Base-by-base conservation (phyloP, 352 stramenopile genomes). In the Peronospora belbahrii region DNA sequence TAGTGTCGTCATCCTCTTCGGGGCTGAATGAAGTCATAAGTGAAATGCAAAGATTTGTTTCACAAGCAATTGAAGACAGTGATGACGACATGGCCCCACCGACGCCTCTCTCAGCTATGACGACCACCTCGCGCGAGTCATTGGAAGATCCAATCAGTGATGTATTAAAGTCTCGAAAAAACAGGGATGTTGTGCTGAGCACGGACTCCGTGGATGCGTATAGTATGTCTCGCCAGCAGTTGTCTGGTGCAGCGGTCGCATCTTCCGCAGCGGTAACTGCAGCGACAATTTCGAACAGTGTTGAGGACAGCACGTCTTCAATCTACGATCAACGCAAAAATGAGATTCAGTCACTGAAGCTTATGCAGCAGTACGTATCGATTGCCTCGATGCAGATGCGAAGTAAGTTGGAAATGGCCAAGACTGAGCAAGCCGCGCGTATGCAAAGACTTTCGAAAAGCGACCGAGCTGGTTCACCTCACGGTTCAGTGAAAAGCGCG, bases 321-420 rank as follows among this genome's bases (percentile, higher is more conserved):
- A 61, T 48, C 15, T 87, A 87, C 25, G 77, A 92, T 33, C 67
- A 78, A 38, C 68, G 68, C 31, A 88, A 82, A 37, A 84, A 91
- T 32, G 79, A 94, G 28, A 73, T 81, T 17, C 71, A 84, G 47
- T 81, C 69, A 10, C 50, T 94, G 6, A 85, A 85, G 43, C 65
- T 94, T 9, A 92, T 94, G 74, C 74, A 91, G 40, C 70, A 94
- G 51, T 94, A 94, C 41, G 80, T 94, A 8, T 74, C 67, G 6
- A 88, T 91, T 44, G 83, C 83, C 3, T 94, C 83, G 28, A 89
- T 85, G 67, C 83, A 94, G 47, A 92, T 94, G 83, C 70, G 74
- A n/a, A 91, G 72, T 42, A 94, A 92, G 44, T 74, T 94, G 54
- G 72, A 94, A 54, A 63, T 92, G 27, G 73, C 76, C 6, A 76